Evolutionary conservation across 2,329 filamentous ascomycete genomes (phyloP).

Genomic region (Penicillium fuscoglaucum): DNA sequence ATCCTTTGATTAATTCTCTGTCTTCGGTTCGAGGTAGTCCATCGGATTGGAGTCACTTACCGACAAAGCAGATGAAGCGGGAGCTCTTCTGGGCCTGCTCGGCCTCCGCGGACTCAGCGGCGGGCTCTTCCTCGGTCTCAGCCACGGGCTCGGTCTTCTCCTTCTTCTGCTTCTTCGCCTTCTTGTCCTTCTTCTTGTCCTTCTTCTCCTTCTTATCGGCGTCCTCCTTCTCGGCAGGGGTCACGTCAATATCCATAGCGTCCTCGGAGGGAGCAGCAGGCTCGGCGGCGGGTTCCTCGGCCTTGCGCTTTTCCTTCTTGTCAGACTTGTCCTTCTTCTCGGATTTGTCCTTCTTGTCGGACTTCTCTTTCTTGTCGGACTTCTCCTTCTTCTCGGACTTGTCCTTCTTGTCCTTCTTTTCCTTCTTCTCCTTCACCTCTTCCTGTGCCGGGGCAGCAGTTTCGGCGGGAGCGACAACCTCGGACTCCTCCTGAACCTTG

Average conservation of each 20-base stretch:
- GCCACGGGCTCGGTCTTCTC: slow-evolving; percentile 19
- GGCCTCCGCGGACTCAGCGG: slow-evolving; percentile 20
- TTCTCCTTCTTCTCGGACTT: slow-evolving; percentile 19
- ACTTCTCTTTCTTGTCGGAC: slow-evolving; percentile 18
- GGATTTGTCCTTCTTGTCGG: slow-evolving; percentile 13
- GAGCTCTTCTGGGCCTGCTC: slow-evolving; percentile 40
- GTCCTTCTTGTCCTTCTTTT: slow-evolving; percentile 18
- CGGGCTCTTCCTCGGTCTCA: slow-evolving; percentile 19
- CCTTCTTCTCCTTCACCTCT: slow-evolving; percentile 22
- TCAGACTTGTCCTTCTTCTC: slow-evolving; percentile 14
- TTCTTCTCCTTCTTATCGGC: slow-evolving; percentile 23
- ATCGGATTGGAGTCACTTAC: slow-evolving; percentile 43
- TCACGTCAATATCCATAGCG: slow-evolving; percentile 16
- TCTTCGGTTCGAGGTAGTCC: background rate
- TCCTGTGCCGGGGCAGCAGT: slow-evolving; percentile 10
- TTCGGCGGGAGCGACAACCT: slow-evolving; percentile 4
- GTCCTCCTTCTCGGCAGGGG: slow-evolving; percentile 22
- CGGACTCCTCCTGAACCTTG: slow-evolving; percentile 10
- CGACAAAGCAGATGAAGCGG: slow-evolving; percentile 77
- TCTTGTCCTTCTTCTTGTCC: slow-evolving; percentile 22
- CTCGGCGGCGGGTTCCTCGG: slow-evolving; percentile 13
- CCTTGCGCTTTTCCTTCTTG: slow-evolving; percentile 20
- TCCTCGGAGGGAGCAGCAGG: slow-evolving; percentile 8
- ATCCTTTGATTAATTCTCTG: background rate
- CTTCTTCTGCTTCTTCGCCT: slow-evolving; percentile 18